These are phyloP conservation scores for Erythrobasidium hasegawianum DNA, from an alignment of 1,284 basidiomycete species.

Conservation along the genomic window DNA sequence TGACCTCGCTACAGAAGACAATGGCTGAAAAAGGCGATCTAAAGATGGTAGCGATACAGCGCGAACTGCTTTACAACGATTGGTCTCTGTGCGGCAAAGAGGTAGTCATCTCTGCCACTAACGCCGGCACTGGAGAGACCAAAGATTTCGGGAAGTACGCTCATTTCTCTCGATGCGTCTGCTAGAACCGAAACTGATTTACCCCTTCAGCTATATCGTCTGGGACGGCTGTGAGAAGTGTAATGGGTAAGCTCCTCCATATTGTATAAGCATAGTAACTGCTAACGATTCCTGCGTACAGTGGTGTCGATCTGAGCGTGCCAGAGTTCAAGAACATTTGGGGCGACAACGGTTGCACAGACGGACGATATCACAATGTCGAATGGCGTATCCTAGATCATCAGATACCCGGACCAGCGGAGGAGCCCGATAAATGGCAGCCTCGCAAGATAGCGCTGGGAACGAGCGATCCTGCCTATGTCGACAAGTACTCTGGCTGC, in stretches of 20 bases:
- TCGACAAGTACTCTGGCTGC: background rate
- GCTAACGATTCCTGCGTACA: no score
- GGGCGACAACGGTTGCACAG: background rate
- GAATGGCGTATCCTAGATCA: background rate
- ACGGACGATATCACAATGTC: background rate
- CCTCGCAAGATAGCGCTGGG: background rate
- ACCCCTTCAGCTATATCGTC: constrained; percentile 1
- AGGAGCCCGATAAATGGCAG: background rate
- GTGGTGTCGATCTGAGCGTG: background rate
- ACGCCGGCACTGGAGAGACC: background rate
- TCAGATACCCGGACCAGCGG: background rate
- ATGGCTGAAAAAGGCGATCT: background rate
- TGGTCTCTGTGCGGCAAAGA: constrained; percentile 1
- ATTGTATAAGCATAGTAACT: no score
- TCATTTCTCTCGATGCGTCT: no score
- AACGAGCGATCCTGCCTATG: background rate
- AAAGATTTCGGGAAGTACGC: background rate
- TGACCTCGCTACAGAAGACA: background rate
- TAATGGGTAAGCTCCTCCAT: background rate
- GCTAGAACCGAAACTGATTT: no score
- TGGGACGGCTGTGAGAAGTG: background rate
- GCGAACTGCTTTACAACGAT: background rate
- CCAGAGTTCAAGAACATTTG: background rate
- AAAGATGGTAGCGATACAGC: background rate
- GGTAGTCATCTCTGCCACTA: background rate